These are phyloP conservation scores for Phytophthora podocarpi DNA, from an alignment of 352 stramenopile genomes.

Conservation along the genomic window DNA sequence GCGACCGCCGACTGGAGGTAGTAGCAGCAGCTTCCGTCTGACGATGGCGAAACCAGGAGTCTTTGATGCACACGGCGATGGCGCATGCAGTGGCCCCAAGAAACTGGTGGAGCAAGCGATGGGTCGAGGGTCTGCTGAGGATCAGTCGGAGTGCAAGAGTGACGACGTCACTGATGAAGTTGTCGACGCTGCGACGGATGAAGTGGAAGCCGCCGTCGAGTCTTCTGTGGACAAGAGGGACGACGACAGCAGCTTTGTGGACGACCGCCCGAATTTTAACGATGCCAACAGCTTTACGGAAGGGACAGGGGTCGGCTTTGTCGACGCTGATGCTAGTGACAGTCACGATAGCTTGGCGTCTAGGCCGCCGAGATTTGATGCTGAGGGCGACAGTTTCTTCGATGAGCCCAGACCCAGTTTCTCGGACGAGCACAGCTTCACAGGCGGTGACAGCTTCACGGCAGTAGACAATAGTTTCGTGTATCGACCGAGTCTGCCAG, in stretches of 20 bases:
- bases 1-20: slow-evolving; percentile 4
- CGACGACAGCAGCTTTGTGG: background rate
- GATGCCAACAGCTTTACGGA: slow-evolving; percentile 14
- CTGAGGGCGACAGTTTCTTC: slow-evolving; percentile 24
- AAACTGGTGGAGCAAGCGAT: slow-evolving; percentile 12
- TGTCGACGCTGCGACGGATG: background rate
- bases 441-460: slow-evolving; percentile 21
- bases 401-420: slow-evolving; percentile 25
- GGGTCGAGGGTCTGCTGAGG: background rate
- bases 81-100: slow-evolving; percentile 1
- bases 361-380: slow-evolving; percentile 25
- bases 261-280: background rate
- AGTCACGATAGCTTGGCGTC: slow-evolving; percentile 20
- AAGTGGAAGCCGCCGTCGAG: too few species aligned
- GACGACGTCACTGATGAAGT: background rate
- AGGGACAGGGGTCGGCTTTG: background rate
- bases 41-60: slow-evolving; percentile 16
- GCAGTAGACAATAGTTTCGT: slow-evolving; percentile 29
- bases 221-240: background rate
- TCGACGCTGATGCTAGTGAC: background rate
- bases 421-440: slow-evolving; percentile 32
- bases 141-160: too few species aligned
- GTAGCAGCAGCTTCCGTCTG: slow-evolving; percentile 23
- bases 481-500: slow-evolving; percentile 25
- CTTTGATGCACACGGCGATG: slow-evolving; percentile 4